Evolutionary conservation across 2,329 filamentous ascomycete genomes (phyloP).

Genomic region (Trichoderma hamatum): DNA sequence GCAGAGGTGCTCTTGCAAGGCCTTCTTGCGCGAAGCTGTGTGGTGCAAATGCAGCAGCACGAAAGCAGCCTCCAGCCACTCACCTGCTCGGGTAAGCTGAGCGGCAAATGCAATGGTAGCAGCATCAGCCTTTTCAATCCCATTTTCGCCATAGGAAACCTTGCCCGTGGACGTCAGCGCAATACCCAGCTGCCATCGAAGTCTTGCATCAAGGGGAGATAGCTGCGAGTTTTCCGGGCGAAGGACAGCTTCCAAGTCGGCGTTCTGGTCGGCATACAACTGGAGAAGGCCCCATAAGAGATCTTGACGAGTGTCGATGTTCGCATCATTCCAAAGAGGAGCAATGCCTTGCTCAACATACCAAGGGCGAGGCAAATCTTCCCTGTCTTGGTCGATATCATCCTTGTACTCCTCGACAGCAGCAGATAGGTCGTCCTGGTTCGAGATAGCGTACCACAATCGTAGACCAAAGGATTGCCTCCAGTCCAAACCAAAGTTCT

Average conservation of each 20-base stretch:
- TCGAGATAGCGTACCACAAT: slow-evolving; percentile 80
- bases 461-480: slow-evolving; percentile 89
- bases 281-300: slow-evolving; percentile 86
- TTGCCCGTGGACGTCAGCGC: slow-evolving; percentile 58
- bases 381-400: slow-evolving; percentile 71
- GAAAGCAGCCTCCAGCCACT: slow-evolving; percentile 73
- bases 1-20: slow-evolving; percentile 73
- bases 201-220: slow-evolving; percentile 71
- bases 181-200: slow-evolving; percentile 84
- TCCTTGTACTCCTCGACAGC: slow-evolving; percentile 74
- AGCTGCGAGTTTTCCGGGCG: slow-evolving; percentile 76
- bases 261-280: slow-evolving; percentile 67
- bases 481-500: slow-evolving; percentile 88
- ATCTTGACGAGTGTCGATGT: slow-evolving; percentile 67
- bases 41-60: slow-evolving; percentile 76
- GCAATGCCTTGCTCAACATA: slow-evolving; percentile 64
- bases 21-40: slow-evolving; percentile 62
- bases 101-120: slow-evolving; percentile 67
- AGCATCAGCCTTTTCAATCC: slow-evolving; percentile 65
- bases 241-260: slow-evolving; percentile 69
- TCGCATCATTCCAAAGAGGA: slow-evolving; percentile 62
- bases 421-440: slow-evolving; percentile 68
- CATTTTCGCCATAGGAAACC: slow-evolving; percentile 56
- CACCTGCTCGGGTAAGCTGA: slow-evolving; percentile 63
- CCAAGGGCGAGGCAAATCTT: slow-evolving; percentile 73